Conservation (phyloP, 768 basidiomycete genomes). For the Austroboletus eburneus region DNA sequence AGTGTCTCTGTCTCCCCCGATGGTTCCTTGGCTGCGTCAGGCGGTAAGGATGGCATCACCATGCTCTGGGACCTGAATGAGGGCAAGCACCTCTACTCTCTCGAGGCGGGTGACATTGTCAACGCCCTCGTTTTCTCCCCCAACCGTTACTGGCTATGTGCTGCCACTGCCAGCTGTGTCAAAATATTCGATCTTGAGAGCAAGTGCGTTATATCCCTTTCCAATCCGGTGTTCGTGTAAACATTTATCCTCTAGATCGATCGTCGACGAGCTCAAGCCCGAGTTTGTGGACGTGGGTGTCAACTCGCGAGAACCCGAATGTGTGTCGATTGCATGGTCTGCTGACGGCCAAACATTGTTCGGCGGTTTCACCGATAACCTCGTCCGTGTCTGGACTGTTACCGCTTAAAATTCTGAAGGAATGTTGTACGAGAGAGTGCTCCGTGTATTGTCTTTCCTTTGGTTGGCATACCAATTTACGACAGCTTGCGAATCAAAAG, state of each 20-base stretch:
- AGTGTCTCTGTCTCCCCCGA: conserved; percentile 98
- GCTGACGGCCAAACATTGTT: conserved; percentile 97
- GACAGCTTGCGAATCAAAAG: no score
- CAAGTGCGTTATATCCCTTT: conserved; percentile 62
- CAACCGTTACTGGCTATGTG: conserved; percentile 99
- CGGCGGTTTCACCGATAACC: conserved; percentile 95
- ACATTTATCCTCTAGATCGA: conserved; percentile 53
- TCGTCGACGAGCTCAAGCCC: conserved; percentile 98
- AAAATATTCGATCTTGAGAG: conserved; percentile 99
- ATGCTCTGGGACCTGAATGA: conserved; percentile 99
- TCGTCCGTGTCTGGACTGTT: conserved; percentile 90
- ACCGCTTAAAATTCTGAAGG: conserved; percentile 37
- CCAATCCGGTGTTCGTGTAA: neutral
- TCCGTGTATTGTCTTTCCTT: conserved; percentile 23
- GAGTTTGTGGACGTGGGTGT: conserved; percentile 77
- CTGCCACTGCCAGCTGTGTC: conserved; percentile 94
- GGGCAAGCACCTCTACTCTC: conserved; percentile 99
- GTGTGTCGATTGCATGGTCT: conserved; percentile 97
- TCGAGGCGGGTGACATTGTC: conserved; percentile 97
- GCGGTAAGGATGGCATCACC: conserved; percentile 99
- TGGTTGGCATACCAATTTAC: conserved; percentile 22
- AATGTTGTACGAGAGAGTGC: conserved; percentile 16
- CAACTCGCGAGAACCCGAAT: conserved; percentile 79
- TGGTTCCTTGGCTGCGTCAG: conserved; percentile 97
- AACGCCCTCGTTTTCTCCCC: conserved; percentile 99